Conservation (phyloP, 148 eudicot genomes). For the Dianthus caryophyllus region DNA sequence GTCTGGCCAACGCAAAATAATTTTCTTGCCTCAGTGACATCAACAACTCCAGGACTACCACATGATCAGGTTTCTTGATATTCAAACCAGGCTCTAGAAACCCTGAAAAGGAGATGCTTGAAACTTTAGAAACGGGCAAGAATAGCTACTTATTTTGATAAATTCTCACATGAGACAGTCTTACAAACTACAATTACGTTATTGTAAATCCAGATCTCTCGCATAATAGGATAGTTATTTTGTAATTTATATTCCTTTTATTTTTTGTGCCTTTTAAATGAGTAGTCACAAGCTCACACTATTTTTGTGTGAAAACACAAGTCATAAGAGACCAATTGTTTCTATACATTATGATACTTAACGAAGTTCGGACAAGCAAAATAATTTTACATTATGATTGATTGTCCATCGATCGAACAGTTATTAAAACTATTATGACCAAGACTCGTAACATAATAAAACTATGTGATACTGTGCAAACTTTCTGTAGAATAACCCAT, state of each 20-base stretch:
- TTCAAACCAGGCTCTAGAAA: constrained; percentile 59
- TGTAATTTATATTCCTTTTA: too few relatives aligned
- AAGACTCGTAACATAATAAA: not conserved
- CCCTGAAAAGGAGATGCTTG: constrained; percentile 34
- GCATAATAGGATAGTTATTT: too few relatives aligned
- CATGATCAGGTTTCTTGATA: constrained; percentile 41
- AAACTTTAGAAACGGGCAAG: not conserved
- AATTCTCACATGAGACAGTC: not conserved
- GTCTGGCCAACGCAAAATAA: constrained; percentile 69
- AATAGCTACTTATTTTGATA: not conserved
- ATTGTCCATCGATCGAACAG: not conserved
- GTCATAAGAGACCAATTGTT: too few relatives aligned
- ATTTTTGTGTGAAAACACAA: too few relatives aligned
- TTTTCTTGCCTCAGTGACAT: constrained; percentile 53
- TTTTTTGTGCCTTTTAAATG: too few relatives aligned
- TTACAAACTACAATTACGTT: too few relatives aligned
- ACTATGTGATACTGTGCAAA: too few relatives aligned
- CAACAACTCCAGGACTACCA: constrained; percentile 59
- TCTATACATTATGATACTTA: too few relatives aligned
- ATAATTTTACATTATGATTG: too few relatives aligned
- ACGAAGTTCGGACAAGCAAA: too few relatives aligned
- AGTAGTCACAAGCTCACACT: too few relatives aligned
- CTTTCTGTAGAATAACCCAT: not conserved
- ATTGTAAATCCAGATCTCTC: too few relatives aligned
- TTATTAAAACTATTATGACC: not conserved